Conservation (phyloP, 2,329 filamentous ascomycete genomes). For the Periconia sp. region DNA sequence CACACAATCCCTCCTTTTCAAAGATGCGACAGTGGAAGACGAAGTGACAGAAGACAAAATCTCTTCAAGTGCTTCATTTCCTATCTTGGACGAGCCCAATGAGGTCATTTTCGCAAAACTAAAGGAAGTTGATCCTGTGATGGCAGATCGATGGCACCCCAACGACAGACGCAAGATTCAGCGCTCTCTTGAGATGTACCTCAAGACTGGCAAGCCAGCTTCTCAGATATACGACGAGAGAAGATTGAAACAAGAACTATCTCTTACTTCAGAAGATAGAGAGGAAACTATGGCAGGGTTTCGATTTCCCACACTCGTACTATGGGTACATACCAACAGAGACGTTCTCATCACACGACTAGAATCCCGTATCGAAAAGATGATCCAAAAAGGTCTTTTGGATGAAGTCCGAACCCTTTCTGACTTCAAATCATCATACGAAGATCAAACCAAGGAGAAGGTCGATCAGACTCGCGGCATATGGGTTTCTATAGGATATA, state of each 20-base stretch:
- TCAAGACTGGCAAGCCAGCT: constrained; percentile 77
- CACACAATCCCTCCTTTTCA: constrained; percentile 82
- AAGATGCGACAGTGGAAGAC: constrained; percentile 64
- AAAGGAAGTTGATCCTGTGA: constrained; percentile 78
- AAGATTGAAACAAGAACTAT: constrained; percentile 36
- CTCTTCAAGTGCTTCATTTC: constrained; percentile 47
- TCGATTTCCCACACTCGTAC: constrained; percentile 65
- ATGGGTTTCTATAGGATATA: constrained; percentile 96
- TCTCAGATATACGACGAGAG: constrained; percentile 89
- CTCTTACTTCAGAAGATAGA: constrained; percentile 5
- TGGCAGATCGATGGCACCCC: constrained; percentile 92
- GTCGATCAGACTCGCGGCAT: constrained; percentile 81
- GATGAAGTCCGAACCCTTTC: constrained; percentile 61
- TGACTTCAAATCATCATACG: constrained; percentile 48
- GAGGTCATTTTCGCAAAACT: constrained; percentile 73
- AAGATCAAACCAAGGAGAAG: constrained; percentile 49
- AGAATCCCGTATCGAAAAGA: constrained; percentile 77
- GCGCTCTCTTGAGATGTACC: constrained; percentile 85
- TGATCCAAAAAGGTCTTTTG: constrained; percentile 70
- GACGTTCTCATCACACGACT: constrained; percentile 70
- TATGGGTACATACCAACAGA: constrained; percentile 83
- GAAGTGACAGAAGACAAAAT: constrained; percentile 34
- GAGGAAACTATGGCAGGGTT: constrained; percentile 26
- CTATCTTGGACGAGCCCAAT: constrained; percentile 72
- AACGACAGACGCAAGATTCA: constrained; percentile 88